Conservation (phyloP, 768 basidiomycete genomes). For the Suillus hirtellus region DNA sequence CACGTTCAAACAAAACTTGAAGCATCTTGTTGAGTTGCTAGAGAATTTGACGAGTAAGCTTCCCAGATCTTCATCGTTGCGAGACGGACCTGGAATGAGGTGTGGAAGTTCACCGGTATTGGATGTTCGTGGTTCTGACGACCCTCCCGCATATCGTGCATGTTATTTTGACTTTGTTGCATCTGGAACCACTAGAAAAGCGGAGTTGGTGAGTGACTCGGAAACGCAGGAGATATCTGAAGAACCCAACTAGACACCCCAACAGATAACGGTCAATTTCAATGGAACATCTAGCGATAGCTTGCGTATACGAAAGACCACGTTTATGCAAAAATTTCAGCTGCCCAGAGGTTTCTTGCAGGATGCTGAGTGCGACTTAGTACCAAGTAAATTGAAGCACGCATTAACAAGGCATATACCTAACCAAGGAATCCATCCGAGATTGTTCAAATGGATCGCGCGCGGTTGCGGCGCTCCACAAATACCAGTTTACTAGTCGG, state of each 20-base stretch:
- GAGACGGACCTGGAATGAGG: conserved; percentile 26
- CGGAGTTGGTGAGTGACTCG: neutral
- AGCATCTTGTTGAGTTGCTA: conserved; percentile 28
- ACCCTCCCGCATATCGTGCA: conserved; percentile 11
- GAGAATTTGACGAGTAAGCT: too few relatives aligned
- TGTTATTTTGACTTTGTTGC: neutral
- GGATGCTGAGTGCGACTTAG: neutral
- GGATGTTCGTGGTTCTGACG: conserved; percentile 19
- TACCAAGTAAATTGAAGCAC: neutral
- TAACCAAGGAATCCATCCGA: neutral
- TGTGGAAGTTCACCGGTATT: conserved; percentile 27
- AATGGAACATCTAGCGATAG: neutral
- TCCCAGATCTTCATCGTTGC: neutral
- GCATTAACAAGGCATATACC: conserved; percentile 7
- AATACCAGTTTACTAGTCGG: neutral
- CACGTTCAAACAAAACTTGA: conserved; percentile 18
- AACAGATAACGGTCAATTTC: neutral
- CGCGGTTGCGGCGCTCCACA: neutral
- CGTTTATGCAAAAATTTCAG: neutral
- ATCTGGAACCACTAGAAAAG: neutral
- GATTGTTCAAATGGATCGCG: too few relatives aligned
- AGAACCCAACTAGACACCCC: neutral
- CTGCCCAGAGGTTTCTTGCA: neutral
- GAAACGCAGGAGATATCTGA: neutral
- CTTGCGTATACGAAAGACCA: neutral